These are phyloP conservation scores for Teratosphaeria gauchensis DNA, from an alignment of 2,329 filamentous ascomycete genomes.

Conservation along the genomic window DNA sequence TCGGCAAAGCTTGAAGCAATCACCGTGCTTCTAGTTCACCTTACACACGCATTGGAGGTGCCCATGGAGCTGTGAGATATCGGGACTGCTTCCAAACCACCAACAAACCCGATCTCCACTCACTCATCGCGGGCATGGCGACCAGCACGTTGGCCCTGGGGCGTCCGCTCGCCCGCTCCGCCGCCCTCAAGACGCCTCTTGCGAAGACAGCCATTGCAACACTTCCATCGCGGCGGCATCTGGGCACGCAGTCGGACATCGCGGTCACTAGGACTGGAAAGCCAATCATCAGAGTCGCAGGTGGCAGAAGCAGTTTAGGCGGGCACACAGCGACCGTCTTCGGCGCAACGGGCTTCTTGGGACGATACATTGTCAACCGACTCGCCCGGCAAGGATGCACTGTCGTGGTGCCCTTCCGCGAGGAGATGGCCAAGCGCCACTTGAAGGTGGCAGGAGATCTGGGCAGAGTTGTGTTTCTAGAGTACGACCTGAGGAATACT, in stretches of 20 bases:
- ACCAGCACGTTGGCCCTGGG: constrained; percentile 24
- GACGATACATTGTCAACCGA: constrained; percentile 94
- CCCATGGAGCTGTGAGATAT: neutral
- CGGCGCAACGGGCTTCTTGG: constrained; percentile 89
- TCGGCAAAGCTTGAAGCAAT: neutral
- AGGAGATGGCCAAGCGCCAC: constrained; percentile 97
- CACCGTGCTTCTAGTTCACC: neutral
- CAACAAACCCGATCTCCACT: constrained; percentile 8
- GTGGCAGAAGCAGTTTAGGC: constrained; percentile 57
- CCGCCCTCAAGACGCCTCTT: constrained; percentile 11
- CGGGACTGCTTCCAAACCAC: neutral
- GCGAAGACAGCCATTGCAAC: constrained; percentile 15
- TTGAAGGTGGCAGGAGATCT: constrained; percentile 94
- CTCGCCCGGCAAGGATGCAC: constrained; percentile 89
- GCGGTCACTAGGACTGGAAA: constrained; percentile 92
- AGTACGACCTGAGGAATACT: constrained; percentile 92
- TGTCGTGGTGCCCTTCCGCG: constrained; percentile 84
- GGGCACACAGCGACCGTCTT: constrained; percentile 97
- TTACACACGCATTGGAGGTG: neutral
- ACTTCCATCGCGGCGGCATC: constrained; percentile 1
- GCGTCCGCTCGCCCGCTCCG: constrained; percentile 25
- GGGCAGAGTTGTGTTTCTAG: constrained; percentile 79
- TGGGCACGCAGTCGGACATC: constrained; percentile 56
- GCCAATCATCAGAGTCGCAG: constrained; percentile 78
- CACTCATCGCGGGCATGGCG: constrained; percentile 22